Evolutionary conservation across 23 red algal genomes (phyloP), one percentile per base, ranked within the genome.

Genomic region (Gracilaria vermiculophylla): DNA sequence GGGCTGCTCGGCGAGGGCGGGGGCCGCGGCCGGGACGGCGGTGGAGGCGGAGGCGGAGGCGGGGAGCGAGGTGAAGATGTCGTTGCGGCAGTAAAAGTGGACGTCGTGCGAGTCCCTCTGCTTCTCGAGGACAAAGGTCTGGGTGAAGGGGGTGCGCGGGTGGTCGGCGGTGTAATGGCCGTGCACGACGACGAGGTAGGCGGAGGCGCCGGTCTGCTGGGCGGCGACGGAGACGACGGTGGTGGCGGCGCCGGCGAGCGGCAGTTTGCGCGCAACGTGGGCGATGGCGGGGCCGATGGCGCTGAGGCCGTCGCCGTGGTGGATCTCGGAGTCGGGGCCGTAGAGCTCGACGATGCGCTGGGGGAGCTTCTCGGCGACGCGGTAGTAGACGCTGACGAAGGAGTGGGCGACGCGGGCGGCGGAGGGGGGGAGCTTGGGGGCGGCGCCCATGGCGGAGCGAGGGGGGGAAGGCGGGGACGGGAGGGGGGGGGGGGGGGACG

Each of bases 121-220:
- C 73, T 78, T 62, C 61, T 66, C 86, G 13, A 90, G 86, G 43
- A 90, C 72, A 69, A 90, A 90, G 0, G 86, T 90, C 58, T 90
- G 86, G 3, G 86, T 47, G 56, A 90, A 90, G 21, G 54, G 11
- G 27, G n/a, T 37, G 16, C 34, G 5, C 9, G 5, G 6, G 48
- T 14, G 0, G 19, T 75, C 17, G 9, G 39, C 40, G 44, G 13
- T 40, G 40, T 35, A 80, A 16, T 28, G 34, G 14, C 86, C 86
- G 23, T 49, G 35, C 12, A 90, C 86, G 51, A 80, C 70, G 75
- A 90, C 75, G 86, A 90, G 53, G 27, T 69, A 78, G 27, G 45
- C 60, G 25, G 47, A 55, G 2, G 53, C 42, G 50, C 55, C 71
- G 36, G 86, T 69, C 35, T 69, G 40, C 60, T 80, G 72, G 41